Conservation (phyloP, 495 filamentous ascomycete genomes). For the Penicillium subrubescens region DNA sequence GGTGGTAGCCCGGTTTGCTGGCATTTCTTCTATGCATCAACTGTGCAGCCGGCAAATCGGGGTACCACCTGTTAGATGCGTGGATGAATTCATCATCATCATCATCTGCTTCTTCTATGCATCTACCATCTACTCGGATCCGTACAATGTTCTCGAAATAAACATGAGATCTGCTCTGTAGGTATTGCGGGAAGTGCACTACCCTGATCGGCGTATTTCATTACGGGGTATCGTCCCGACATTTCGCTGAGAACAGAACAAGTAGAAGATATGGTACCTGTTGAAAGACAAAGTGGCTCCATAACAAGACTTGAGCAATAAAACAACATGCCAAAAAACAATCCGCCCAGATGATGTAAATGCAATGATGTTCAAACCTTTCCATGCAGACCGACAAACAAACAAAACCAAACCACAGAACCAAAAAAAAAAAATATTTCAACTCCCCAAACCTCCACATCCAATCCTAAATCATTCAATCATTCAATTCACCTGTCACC, state of each 20-base stretch:
- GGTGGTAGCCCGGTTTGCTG: no score
- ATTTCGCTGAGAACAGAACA: slow-evolving; percentile 30
- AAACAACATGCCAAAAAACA: not conserved
- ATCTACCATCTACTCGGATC: not conserved
- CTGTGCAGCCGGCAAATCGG: no score
- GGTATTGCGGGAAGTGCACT: not conserved
- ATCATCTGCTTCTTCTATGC: slow-evolving; percentile 2
- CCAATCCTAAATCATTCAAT: slow-evolving; percentile 11
- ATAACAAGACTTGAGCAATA: not conserved
- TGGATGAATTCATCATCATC: no score
- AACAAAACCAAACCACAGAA: not conserved
- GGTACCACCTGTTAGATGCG: no score
- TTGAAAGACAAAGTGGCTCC: not conserved
- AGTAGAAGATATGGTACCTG: slow-evolving; percentile 20
- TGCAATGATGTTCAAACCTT: not conserved
- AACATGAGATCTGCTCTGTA: not conserved
- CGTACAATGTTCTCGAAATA: not conserved
- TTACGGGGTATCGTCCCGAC: slow-evolving; percentile 34
- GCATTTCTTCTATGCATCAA: no score
- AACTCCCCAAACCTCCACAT: not conserved
- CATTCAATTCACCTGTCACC: slow-evolving; percentile 21
- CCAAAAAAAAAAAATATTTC: not conserved
- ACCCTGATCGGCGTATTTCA: slow-evolving; percentile 17
- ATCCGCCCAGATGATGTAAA: slow-evolving; percentile 6
- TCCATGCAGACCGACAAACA: not conserved